phyloP scores from a whole-genome alignment of 371 early-diverging fungal genomes.

The Mucor mucedo region DNA sequence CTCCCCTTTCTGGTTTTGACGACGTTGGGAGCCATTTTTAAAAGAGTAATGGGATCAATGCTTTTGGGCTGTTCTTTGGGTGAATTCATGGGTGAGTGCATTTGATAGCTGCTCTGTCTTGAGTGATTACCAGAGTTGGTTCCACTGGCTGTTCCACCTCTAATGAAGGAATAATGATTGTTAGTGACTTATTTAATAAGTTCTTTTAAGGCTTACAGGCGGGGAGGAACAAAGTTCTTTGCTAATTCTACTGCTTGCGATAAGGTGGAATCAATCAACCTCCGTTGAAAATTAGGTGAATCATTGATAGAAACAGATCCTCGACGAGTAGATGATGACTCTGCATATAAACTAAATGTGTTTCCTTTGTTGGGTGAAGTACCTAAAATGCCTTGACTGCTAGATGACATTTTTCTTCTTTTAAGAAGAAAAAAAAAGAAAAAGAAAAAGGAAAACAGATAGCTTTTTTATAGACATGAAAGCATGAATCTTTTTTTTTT shows the following conservation, averaged over 20 bases:
- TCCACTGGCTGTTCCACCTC: conserved; percentile 10
- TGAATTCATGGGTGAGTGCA: conserved; percentile 1
- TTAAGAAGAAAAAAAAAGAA: conserved; percentile 12
- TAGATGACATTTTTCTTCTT: neutral
- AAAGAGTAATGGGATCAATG: conserved; percentile 28
- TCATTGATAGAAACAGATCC: conserved; percentile 18
- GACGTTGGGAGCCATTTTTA: conserved; percentile 43
- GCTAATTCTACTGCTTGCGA: conserved; percentile 6
- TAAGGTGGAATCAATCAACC: conserved; percentile 14
- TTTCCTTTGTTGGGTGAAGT: conserved; percentile 19
- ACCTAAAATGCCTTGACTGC: conserved; percentile 2
- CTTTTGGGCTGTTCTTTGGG: neutral
- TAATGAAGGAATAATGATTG: neutral
- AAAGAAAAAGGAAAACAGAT: conserved; percentile 1
- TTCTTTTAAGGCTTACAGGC: conserved; percentile 18
- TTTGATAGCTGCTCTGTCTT: conserved; percentile 24
- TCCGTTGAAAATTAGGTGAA: conserved; percentile 25
- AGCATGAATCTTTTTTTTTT: neutral
- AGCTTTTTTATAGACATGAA: neutral
- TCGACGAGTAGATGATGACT: conserved; percentile 30
- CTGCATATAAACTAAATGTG: conserved; percentile 32
- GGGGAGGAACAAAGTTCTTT: conserved; percentile 35
- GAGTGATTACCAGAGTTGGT: conserved; percentile 17
- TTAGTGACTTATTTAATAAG: neutral
- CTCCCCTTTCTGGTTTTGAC: conserved; percentile 58